Evolutionary conservation across 371 early-diverging fungal species (phyloP).

Genomic region (Amoeboaphelidium protococcarum): DNA sequence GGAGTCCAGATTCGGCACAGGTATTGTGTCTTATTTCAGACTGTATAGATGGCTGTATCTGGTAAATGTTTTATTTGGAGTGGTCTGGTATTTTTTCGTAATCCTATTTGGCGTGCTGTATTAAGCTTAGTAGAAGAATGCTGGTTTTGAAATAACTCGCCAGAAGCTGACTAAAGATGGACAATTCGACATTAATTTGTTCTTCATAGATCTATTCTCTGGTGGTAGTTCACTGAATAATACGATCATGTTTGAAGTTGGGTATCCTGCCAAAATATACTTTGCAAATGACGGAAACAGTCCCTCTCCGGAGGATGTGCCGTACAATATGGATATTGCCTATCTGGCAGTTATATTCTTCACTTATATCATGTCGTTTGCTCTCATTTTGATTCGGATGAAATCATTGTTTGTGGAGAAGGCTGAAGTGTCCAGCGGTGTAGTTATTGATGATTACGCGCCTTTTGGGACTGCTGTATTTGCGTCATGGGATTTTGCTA

Average conservation of each 20-base stretch:
- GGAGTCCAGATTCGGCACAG: constrained; percentile 5
- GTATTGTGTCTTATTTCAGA: constrained; percentile 2
- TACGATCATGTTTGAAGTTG: neutral
- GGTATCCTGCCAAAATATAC: neutral
- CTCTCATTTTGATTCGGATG: neutral
- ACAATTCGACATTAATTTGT: too few relatives aligned
- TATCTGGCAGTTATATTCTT: constrained; percentile 1
- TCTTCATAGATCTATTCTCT: constrained; percentile 1
- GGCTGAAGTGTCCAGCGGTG: neutral
- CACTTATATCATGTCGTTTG: neutral
- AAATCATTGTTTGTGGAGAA: neutral
- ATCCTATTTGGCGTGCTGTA: neutral
- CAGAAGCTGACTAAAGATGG: neutral
- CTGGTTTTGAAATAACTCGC: neutral
- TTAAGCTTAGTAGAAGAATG: neutral
- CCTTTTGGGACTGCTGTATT: constrained; percentile 1
- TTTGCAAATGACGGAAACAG: neutral
- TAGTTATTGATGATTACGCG: neutral
- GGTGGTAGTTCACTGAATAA: neutral
- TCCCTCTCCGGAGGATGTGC: too few relatives aligned
- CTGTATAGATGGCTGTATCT: constrained; percentile 1
- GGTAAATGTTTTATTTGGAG: neutral
- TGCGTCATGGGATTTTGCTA: constrained; percentile 2
- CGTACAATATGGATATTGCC: constrained; percentile 4
- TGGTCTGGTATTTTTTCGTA: constrained; percentile 1